Conservation (phyloP, 805 yeast species). For the Pichia nanzhaoensis region DNA sequence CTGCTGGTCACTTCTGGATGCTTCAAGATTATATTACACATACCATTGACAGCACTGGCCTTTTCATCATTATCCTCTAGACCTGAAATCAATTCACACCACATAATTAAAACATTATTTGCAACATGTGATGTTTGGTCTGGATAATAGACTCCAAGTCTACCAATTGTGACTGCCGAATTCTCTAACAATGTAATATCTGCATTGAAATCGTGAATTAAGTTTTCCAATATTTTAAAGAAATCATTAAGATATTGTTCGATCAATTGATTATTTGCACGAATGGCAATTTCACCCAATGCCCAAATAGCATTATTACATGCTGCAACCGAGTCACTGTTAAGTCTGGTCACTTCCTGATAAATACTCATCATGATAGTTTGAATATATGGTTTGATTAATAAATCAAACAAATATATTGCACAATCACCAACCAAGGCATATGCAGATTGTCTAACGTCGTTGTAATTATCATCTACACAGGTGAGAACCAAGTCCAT, state of each 20-base stretch:
- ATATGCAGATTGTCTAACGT: conserved; percentile 89
- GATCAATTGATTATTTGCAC: conserved; percentile 40
- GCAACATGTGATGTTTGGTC: conserved; percentile 28
- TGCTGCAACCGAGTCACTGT: conserved; percentile 46
- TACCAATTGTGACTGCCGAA: conserved; percentile 82
- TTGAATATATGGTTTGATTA: conserved; percentile 42
- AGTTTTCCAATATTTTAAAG: conserved; percentile 49
- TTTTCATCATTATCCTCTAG: conserved; percentile 82
- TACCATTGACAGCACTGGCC: conserved; percentile 79
- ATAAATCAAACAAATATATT: conserved; percentile 42
- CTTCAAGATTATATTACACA: conserved; percentile 58
- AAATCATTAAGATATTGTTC: conserved; percentile 49
- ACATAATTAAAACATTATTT: conserved; percentile 42
- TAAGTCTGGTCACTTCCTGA: conserved; percentile 52
- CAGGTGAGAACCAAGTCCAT: conserved; percentile 61
- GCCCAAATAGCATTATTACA: conserved; percentile 93
- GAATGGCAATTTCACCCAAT: conserved; percentile 75
- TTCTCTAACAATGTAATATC: conserved; percentile 72
- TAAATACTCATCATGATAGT: conserved; percentile 60
- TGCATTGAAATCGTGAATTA: conserved; percentile 47
- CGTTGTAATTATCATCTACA: conserved; percentile 68
- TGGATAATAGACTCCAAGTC: conserved; percentile 65
- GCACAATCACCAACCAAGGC: conserved; percentile 90
- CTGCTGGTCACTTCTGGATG: conserved; percentile 56
- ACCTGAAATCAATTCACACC: conserved; percentile 66